Evolutionary conservation across 805 yeast species (phyloP).

Genomic region (Metschnikowia santaceciliae): DNA sequence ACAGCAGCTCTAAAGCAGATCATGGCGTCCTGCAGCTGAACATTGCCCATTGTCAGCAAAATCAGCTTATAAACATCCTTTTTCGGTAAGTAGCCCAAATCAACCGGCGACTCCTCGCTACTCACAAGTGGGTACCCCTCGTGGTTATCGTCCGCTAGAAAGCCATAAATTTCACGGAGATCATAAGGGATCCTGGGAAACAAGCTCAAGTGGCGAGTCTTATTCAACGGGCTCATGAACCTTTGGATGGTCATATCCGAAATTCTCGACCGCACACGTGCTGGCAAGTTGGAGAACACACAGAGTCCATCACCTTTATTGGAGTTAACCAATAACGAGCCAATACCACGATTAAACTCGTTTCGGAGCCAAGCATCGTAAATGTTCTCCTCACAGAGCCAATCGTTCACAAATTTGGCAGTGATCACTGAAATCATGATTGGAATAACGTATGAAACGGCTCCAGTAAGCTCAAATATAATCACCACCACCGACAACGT

Average conservation of each 20-base stretch:
- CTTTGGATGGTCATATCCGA: constrained; percentile 29
- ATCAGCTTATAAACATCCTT: constrained; percentile 20
- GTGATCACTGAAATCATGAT: constrained; percentile 80
- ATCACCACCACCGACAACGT: constrained; percentile 79
- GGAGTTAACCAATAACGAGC: constrained; percentile 19
- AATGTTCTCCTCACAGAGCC: constrained; percentile 53
- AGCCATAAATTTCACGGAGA: constrained; percentile 16
- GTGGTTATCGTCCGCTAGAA: constrained; percentile 31
- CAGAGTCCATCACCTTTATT: constrained; percentile 40
- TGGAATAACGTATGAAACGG: constrained; percentile 76
- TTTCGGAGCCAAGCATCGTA: constrained; percentile 49
- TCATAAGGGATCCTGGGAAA: constrained; percentile 27
- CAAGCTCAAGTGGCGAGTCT: constrained; percentile 28
- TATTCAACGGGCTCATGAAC: constrained; percentile 29
- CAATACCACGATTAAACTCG: constrained; percentile 24
- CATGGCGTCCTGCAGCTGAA: constrained; percentile 11
- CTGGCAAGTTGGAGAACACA: constrained; percentile 27
- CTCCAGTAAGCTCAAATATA: constrained; percentile 82
- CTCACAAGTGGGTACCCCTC: constrained; percentile 41
- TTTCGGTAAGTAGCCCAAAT: constrained; percentile 36
- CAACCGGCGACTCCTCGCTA: constrained; percentile 22
- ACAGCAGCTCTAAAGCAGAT: constrained; percentile 12
- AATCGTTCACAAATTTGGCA: constrained; percentile 69
- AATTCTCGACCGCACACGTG: constrained; percentile 24
- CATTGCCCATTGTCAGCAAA: constrained; percentile 12